Percentiles rank a stretch among this genome's conserved stretches.
phyloP scores from a whole-genome alignment of 2,329 filamentous ascomycete species.

The Aspergillus hiratsukae region DNA sequence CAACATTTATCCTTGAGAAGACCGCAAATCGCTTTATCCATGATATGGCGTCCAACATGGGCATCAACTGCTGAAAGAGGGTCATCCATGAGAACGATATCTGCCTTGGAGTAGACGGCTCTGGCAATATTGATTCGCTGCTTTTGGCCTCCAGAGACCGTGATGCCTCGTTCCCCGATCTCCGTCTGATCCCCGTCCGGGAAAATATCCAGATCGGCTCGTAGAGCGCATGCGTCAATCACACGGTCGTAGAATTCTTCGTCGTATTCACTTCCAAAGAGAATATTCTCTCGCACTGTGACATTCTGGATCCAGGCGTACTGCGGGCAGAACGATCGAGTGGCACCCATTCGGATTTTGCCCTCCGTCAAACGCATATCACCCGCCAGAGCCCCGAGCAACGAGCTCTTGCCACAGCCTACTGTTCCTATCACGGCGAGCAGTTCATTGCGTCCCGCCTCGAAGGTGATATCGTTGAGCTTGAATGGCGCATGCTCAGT shows the following conservation, averaged over 20 bases:
- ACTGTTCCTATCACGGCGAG: slow-evolving; percentile 55
- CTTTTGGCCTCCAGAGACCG: slow-evolving; percentile 91
- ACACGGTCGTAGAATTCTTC: slow-evolving; percentile 76
- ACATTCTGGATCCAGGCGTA: slow-evolving; percentile 98
- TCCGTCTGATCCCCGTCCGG: slow-evolving; percentile 84
- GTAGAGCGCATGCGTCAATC: slow-evolving; percentile 78
- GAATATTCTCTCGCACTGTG: slow-evolving; percentile 79
- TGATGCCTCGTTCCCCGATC: slow-evolving; percentile 93
- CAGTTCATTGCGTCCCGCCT: slow-evolving; percentile 28
- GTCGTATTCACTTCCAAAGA: slow-evolving; percentile 78
- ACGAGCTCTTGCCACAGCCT: slow-evolving; percentile 84
- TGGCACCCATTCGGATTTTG: slow-evolving; percentile 82
- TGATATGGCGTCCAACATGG: slow-evolving; percentile 66
- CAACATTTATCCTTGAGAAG: slow-evolving; percentile 84
- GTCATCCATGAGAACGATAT: slow-evolving; percentile 61
- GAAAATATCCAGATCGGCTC: slow-evolving; percentile 87
- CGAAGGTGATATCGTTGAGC: slow-evolving; percentile 32
- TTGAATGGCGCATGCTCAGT: slow-evolving; percentile 34
- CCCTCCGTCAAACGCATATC: slow-evolving; percentile 75
- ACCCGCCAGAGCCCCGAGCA: slow-evolving; percentile 79
- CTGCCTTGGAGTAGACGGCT: slow-evolving; percentile 61
- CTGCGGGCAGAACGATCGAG: slow-evolving; percentile 86
- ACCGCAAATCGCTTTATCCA: slow-evolving; percentile 90
- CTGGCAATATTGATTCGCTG: slow-evolving; percentile 92
- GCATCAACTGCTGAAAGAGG: slow-evolving; percentile 54